These are phyloP conservation scores for Coffea canephora DNA, from an alignment of 257 asterid species.

Conservation along the genomic window DNA sequence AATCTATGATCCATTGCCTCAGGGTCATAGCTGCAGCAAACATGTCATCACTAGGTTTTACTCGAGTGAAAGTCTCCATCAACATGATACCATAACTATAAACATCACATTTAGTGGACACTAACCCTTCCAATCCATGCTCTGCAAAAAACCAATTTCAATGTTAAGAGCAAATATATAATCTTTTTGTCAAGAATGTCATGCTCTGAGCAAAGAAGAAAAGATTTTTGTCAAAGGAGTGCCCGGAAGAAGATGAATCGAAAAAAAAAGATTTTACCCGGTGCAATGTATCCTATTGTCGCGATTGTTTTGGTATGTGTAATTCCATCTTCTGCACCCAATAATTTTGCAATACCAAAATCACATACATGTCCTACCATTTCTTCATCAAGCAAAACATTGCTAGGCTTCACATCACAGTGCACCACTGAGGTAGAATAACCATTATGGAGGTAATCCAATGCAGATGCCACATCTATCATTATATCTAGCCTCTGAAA, in stretches of 20 bases:
- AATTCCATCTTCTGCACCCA: not conserved
- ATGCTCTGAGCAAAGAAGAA: no score
- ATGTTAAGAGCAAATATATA: not conserved
- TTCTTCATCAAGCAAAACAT: slow-evolving; percentile 16
- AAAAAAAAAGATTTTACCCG: slow-evolving; percentile 7
- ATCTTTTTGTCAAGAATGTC: no score
- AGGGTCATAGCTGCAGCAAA: slow-evolving; percentile 7
- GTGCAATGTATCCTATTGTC: slow-evolving; percentile 21
- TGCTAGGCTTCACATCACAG: slow-evolving; percentile 24
- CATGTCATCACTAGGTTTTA: slow-evolving; percentile 7
- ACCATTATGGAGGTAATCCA: slow-evolving; percentile 22
- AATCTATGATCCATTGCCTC: not conserved
- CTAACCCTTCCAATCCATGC: slow-evolving; percentile 6
- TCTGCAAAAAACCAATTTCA: not conserved
- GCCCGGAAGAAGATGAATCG: not conserved
- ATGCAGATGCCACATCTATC: slow-evolving; percentile 23
- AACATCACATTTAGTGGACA: slow-evolving; percentile 7
- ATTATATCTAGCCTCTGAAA: slow-evolving; percentile 16
- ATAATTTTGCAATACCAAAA: slow-evolving; percentile 23
- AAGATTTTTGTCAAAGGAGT: not conserved
- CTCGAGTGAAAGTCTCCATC: slow-evolving; percentile 15
- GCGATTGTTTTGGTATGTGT: slow-evolving; percentile 18
- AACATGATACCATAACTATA: slow-evolving; percentile 18
- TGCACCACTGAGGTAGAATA: slow-evolving; percentile 17
- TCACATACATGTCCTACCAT: slow-evolving; percentile 22